phyloP scores from a whole-genome alignment of 768 basidiomycete species.

The Clitopilus passeckerianus region DNA sequence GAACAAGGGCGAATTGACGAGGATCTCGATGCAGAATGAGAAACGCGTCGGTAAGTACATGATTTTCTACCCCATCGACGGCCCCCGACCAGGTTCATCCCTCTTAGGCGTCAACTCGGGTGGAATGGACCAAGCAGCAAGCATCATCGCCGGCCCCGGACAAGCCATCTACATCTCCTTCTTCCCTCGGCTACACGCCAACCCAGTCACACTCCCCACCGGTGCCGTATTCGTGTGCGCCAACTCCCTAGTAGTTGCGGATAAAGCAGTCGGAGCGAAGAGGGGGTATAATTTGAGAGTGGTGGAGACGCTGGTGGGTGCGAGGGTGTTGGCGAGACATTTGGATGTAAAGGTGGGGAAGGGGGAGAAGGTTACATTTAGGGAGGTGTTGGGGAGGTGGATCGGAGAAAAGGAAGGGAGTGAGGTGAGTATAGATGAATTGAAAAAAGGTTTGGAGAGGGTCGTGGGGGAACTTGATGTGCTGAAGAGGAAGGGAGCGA shows the following conservation, averaged over 20 bases:
- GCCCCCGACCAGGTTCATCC: no score
- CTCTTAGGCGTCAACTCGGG: constrained; percentile 13
- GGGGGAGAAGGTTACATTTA: constrained; percentile 54
- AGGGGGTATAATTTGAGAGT: constrained; percentile 85
- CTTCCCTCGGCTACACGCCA: constrained; percentile 66
- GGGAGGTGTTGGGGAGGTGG: constrained; percentile 62
- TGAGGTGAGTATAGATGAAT: constrained; percentile 34
- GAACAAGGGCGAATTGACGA: constrained; percentile 68
- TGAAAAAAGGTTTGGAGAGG: constrained; percentile 43
- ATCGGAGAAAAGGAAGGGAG: constrained; percentile 30
- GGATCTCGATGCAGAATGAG: constrained; percentile 81
- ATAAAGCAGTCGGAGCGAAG: constrained; percentile 75
- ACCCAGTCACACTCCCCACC: constrained; percentile 56
- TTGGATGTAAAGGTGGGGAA: constrained; percentile 41
- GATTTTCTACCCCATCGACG: no score
- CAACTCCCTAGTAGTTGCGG: constrained; percentile 80
- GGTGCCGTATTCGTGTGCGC: constrained; percentile 67
- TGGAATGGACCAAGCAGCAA: constrained; percentile 91
- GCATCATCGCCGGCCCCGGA: constrained; percentile 67
- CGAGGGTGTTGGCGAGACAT: constrained; percentile 62
- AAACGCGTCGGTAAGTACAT: constrained; percentile 80
- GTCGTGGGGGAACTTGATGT: constrained; percentile 45
- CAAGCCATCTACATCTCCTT: constrained; percentile 80
- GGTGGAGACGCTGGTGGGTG: constrained; percentile 83
- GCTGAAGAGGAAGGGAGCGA: constrained; percentile 38